Evolutionary conservation across 2,329 filamentous ascomycete species (phyloP).

Genomic region (Byssochlamys sp.): DNA sequence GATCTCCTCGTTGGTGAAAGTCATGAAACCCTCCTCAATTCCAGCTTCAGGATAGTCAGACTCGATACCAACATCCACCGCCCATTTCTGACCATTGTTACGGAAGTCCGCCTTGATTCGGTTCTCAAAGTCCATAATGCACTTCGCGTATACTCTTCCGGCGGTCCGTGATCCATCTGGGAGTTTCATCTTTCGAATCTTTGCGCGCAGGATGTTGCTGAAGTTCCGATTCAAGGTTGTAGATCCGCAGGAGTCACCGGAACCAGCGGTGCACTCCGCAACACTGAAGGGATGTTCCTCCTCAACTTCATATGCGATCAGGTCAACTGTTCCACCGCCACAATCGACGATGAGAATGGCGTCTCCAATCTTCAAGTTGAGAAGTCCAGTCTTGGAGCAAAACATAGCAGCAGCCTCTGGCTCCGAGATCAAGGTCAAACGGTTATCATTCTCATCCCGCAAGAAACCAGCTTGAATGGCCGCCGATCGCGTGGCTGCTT

Average conservation of each 20-base stretch:
- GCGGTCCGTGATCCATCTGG: conserved; percentile 93
- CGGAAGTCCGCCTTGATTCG: conserved; percentile 98
- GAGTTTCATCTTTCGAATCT: conserved; percentile 98
- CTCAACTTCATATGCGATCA: conserved; percentile 97
- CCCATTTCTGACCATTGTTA: conserved; percentile 98
- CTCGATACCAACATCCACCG: conserved; percentile 95
- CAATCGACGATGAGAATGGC: conserved; percentile 98
- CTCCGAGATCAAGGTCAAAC: conserved; percentile 86
- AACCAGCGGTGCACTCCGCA: conserved; percentile 91
- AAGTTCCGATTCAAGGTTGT: conserved; percentile 96
- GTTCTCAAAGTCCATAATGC: conserved; percentile 99
- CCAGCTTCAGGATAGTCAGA: conserved; percentile 94
- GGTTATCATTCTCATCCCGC: conserved; percentile 93
- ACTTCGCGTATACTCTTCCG: conserved; percentile 97
- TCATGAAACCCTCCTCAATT: conserved; percentile 99
- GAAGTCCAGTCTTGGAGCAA: conserved; percentile 88
- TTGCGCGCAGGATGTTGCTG: conserved; percentile 91
- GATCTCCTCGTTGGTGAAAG: conserved; percentile 98
- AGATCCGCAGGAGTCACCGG: conserved; percentile 95
- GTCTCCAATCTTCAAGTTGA: conserved; percentile 96
- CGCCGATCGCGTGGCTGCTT: conserved; percentile 88
- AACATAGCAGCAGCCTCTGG: conserved; percentile 95
- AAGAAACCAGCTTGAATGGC: conserved; percentile 96
- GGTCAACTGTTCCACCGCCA: conserved; percentile 93
- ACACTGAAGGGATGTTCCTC: conserved; percentile 96